Base-by-base conservation (phyloP, 140 eudicot genomes). In the Anethum foeniculum region DNA sequence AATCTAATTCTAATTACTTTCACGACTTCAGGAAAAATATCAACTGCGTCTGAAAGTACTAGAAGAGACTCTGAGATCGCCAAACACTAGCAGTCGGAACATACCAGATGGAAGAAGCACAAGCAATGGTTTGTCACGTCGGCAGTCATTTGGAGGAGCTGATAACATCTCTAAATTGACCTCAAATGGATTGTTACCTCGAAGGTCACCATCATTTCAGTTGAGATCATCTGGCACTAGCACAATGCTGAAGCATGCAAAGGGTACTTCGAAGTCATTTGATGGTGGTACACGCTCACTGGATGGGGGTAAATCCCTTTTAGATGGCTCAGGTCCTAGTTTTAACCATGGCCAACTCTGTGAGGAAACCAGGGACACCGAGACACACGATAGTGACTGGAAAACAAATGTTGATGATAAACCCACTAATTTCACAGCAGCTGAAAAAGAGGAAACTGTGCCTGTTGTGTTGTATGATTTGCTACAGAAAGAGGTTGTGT, bases 401-500 rank as follows among this genome's bases (percentile, higher is more conserved):
- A 88, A 80, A 9, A 81, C 84, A 28, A 73, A 38, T 43, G 73
- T 82, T 67, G 81, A 51, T 15, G 71, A 83, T 51, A 77, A 82
- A 77, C 64, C 65, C 73, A 44, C 62, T 38, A 60, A 73, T 23
- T 87, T 81, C 47, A 86, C 77, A 71, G 51, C 82, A 39, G 74
- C 46, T 41, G 88, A 81, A 68, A 75, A 54, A 47, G 91, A 88
- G 76, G 98, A 94, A 81, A 77, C 39, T 83, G 96, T 94, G 43
- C 88, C 97, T 9, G 98, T 97, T 14, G 76, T 83, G 83, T 79
- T 94, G 83, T 94, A 94, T 77, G 98, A 94, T 85, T 86, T 92
- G 88, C 77, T 94, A 80, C 98, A 94, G 78, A 92, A 90, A 90
- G 97, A 94, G 84, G 98, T 94, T 48, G 86, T 92, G 78, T 54